Evolutionary conservation across 192 early-diverging fungal species (phyloP).

Genomic region (Coemansia sp.): DNA sequence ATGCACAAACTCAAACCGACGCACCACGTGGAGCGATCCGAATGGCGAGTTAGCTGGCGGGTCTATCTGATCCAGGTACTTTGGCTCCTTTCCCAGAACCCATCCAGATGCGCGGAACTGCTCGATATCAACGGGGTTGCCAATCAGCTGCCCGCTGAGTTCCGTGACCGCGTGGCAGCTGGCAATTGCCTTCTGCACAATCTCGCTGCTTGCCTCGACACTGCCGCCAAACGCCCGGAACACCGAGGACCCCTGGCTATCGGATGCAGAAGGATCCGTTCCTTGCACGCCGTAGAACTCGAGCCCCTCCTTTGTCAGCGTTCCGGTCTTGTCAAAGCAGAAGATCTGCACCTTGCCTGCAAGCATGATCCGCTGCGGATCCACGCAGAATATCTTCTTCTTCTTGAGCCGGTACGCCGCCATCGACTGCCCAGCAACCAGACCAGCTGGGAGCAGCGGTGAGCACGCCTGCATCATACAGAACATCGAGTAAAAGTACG

Average conservation of each 20-base stretch:
- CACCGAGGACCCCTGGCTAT: neutral
- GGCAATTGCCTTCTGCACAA: constrained; percentile 8
- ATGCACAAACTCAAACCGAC: constrained; percentile 70
- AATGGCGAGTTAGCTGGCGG: neutral
- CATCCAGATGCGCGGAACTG: constrained; percentile 45
- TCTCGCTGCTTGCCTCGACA: neutral
- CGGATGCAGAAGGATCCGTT: constrained; percentile 7
- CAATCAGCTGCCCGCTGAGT: constrained; percentile 9
- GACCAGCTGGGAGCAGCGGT: constrained; percentile 68
- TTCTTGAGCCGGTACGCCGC: constrained; percentile 58
- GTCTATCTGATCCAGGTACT: constrained; percentile 8
- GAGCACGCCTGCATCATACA: constrained; percentile 64
- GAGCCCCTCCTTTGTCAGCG: constrained; percentile 70
- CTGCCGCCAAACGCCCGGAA: constrained; percentile 29
- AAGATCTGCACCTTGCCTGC: constrained; percentile 70
- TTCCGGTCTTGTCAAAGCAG: constrained; percentile 75
- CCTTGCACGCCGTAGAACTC: constrained; percentile 58
- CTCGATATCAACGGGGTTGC: constrained; percentile 58
- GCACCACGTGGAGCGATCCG: constrained; percentile 52
- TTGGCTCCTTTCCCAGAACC: constrained; percentile 13
- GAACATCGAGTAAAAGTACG: constrained; percentile 74
- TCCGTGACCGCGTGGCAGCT: constrained; percentile 49
- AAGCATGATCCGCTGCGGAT: constrained; percentile 66
- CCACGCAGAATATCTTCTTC: constrained; percentile 69
- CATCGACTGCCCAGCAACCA: constrained; percentile 71